Base-by-base conservation (phyloP, 139 green algal genomes). In the Raphidocelis subcapitata region DNA sequence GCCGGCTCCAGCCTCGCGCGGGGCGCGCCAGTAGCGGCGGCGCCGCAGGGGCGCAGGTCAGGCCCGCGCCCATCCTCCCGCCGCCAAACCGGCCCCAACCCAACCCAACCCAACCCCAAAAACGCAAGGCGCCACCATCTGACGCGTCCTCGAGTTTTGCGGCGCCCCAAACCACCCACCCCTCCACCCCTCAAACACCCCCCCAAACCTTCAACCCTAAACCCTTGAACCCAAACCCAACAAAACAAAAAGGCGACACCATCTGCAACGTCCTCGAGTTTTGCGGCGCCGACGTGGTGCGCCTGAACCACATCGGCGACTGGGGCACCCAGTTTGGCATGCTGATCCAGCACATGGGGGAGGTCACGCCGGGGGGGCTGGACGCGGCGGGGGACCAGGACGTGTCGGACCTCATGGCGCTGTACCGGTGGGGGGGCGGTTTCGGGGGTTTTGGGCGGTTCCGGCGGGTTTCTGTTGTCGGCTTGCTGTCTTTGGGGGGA, bases 311-410 rank as follows among this genome's bases (percentile, higher is more conserved):
- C 82, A 91, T 91, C 74, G 96, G 96, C 62, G 96, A 99, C 81
- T 99, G 96, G 96, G 96, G 96, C 69, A 99, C 95, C 0, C 95
- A 99, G 88, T 99, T 99, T 79, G 96, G 96, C 46, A 99, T 99
- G 96, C 88, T 99, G 12, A 99, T 99, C 44, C 74, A 92, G 64
- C 87, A 94, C 82, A 93, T 97, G 65, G 69, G 74, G 2, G 92
- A 97, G 62, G 76, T 79, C 51, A 67, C 84, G 44, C 70, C 75
- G 2, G 89, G 75, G 20, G 92, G 89, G 0, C 77, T 93, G 33
- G 89, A 80, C 8, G 83, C 90, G 10, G 82, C 89, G 54, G 62
- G 69, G 44, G 83, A 91, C 51, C 85, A 93, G 73, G 85, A 88
- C 51, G 87, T 98, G 33, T 62, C 78, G 5, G 91, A 97, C 77